These are phyloP conservation scores for Dendrobium catenatum DNA, from an alignment of 106 monocot species.

Conservation along the genomic window DNA sequence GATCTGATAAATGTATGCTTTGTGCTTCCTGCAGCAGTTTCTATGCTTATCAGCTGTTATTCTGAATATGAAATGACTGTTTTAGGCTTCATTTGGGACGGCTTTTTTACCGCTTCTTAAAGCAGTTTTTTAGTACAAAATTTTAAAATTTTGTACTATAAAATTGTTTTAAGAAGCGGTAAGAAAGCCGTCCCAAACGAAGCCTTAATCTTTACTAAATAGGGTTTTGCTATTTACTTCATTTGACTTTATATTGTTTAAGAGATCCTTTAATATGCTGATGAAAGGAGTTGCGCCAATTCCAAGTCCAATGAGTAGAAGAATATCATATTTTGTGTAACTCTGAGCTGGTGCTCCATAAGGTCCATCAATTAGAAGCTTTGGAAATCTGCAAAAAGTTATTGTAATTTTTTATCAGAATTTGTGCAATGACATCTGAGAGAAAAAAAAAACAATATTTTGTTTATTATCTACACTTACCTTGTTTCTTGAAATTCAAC, in stretches of 20 bases:
- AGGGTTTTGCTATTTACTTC: conserved; percentile 19
- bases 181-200: too few relatives aligned
- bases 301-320: conserved; percentile 84
- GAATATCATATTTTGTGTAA: conserved; percentile 95
- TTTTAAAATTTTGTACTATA: too few relatives aligned
- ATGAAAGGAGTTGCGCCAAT: conserved; percentile 98
- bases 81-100: not conserved
- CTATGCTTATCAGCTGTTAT: not conserved
- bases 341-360: conserved; percentile 96
- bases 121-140: too few relatives aligned
- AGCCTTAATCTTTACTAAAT: not conserved
- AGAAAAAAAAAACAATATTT: not conserved
- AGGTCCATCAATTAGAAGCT: conserved; percentile 78
- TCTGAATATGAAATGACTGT: not conserved
- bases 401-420: not conserved
- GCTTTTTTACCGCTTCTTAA: too few relatives aligned
- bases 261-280: conserved; percentile 87
- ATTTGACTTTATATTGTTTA: conserved; percentile 64
- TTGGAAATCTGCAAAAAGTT: conserved; percentile 60
- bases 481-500: conserved; percentile 39
- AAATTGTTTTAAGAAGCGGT: too few relatives aligned
- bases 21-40: conserved; percentile 28
- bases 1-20: conserved; percentile 10
- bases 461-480: conserved; percentile 20
- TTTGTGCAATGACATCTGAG: not conserved